Base-by-base conservation (phyloP, 768 basidiomycete species). In the Hericium coralloides region DNA sequence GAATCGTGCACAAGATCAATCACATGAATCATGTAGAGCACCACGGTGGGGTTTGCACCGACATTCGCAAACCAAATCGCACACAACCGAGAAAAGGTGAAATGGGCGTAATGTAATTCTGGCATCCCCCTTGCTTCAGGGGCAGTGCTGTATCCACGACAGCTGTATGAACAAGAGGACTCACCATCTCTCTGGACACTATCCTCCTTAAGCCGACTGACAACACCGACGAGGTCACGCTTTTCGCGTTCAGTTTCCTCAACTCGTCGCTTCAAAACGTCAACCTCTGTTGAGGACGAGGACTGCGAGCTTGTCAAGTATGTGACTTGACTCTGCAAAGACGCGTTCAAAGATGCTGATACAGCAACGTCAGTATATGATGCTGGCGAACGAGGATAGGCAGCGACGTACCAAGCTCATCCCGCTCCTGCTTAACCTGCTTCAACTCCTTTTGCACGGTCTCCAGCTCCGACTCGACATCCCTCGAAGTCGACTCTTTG, bases 181-280 rank as follows among this genome's bases (percentile, higher is more conserved):
- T 31, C 31, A 92, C 93, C 89, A 59, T 93, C 88, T 54, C 87
- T 81, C 65, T 87, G 82, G 8, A 77, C 65, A 43, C 78, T 75
- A 59, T 94, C 89, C 63, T 89, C 83, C 68, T 92, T 89, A 60
- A 93, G 71, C 54, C 89, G 79, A 68, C 88, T 92, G 4, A 94
- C 82, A 47, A 93, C 87, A 26, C 80, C 82, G 45, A 95, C 76
- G 49, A 97, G 79, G 60, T 95, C 92, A 37, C 92, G 83, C 71
- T 97, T 97, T 75, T 97, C 95, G 55, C 89, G 79, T 60, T 97
- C 92, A 1, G 80, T 79, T 59, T 91, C 88, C 20, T 91, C 84
- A 4, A 87, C 71, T 39, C 82, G 80, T 55, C 71, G 78, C 61
- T 78, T 82, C 38, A 90, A 66, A 6, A 72, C 67, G 38, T 83